A percentile compares a stretch with the other conserved stretches of the same genome.
Conservation (phyloP, 306 rosid genomes). For the Cucurbita moschata region DNA sequence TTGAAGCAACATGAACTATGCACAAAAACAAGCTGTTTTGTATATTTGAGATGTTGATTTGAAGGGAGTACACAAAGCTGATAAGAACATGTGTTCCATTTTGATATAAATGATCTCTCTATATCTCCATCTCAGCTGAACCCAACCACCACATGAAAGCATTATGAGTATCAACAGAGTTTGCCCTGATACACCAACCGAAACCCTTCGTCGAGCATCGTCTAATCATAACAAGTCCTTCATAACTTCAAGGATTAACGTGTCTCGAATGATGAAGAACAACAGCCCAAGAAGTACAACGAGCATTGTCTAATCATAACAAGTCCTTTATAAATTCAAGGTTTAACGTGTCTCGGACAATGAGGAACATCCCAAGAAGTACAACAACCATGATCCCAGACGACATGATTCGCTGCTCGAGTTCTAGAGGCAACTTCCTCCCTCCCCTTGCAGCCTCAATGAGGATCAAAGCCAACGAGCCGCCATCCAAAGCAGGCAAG, state of each 20-base stretch:
- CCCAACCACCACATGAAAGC: not conserved
- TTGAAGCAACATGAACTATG: not conserved
- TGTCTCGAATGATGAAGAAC: slow-evolving; percentile 70
- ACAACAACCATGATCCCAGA: slow-evolving; percentile 78
- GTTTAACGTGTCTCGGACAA: slow-evolving; percentile 76
- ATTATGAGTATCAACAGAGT: not conserved
- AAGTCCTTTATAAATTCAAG: slow-evolving; percentile 75
- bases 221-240: slow-evolving; percentile 47
- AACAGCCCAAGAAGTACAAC: slow-evolving; percentile 72
- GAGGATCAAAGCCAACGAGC: slow-evolving; percentile 68
- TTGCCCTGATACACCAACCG: not conserved
- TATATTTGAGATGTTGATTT: not conserved
- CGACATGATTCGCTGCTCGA: slow-evolving; percentile 87
- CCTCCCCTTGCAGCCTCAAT: slow-evolving; percentile 95
- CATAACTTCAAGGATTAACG: slow-evolving; percentile 75
- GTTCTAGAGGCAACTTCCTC: slow-evolving; percentile 71
- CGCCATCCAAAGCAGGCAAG: slow-evolving; percentile 83
- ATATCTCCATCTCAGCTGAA: not conserved
- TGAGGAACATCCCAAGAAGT: slow-evolving; percentile 69
- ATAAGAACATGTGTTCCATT: not conserved
- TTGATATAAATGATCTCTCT: not conserved
- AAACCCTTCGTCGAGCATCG: not conserved
- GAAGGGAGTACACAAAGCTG: slow-evolving; percentile 2
- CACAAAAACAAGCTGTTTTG: not conserved
- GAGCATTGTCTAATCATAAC: slow-evolving; percentile 42